A percentile compares a stretch with the other conserved stretches of the same genome.
phyloP scores from a whole-genome alignment of 1,284 basidiomycete genomes.

The Baeospora myosura region DNA sequence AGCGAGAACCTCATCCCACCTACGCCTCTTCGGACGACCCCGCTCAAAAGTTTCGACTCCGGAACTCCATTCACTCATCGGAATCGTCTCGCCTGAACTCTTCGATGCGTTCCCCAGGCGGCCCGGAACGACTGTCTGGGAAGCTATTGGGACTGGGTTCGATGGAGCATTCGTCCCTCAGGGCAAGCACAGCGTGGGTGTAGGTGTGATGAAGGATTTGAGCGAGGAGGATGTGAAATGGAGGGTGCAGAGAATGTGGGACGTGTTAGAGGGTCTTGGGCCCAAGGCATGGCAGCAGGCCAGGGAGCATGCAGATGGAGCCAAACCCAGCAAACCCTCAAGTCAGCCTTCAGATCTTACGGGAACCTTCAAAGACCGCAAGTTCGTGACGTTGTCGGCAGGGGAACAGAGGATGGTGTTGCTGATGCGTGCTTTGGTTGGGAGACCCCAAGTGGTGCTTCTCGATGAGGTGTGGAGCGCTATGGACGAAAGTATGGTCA shows the following conservation, averaged over 20 bases:
- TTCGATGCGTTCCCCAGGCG: constrained; percentile 85
- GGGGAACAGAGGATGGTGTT: constrained; percentile 77
- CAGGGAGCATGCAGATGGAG: background rate
- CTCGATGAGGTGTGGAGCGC: constrained; percentile 89
- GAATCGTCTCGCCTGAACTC: constrained; percentile 85
- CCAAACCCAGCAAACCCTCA: background rate
- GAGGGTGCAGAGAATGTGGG: constrained; percentile 40
- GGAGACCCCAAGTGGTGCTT: constrained; percentile 61
- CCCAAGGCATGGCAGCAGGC: constrained; percentile 41
- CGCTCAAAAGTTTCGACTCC: constrained; percentile 57
- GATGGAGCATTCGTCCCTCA: constrained; percentile 68
- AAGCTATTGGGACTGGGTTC: constrained; percentile 81
- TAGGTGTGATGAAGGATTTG: constrained; percentile 23
- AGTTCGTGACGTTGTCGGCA: constrained; percentile 56
- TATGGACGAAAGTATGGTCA: constrained; percentile 77
- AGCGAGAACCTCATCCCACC: constrained; percentile 30
- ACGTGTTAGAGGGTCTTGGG: constrained; percentile 59
- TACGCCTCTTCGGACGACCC: constrained; percentile 68
- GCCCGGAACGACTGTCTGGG: constrained; percentile 60
- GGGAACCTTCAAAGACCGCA: constrained; percentile 34
- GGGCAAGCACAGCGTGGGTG: constrained; percentile 40
- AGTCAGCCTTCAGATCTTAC: constrained; percentile 14
- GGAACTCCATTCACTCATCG: constrained; percentile 53
- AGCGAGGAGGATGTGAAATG: constrained; percentile 30
- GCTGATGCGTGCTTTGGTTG: constrained; percentile 79